A percentile compares a stretch with the other conserved stretches of the same genome.
These are phyloP conservation scores for Dothistroma septosporum DNA, from an alignment of 2,329 filamentous ascomycete genomes.

Conservation along the genomic window DNA sequence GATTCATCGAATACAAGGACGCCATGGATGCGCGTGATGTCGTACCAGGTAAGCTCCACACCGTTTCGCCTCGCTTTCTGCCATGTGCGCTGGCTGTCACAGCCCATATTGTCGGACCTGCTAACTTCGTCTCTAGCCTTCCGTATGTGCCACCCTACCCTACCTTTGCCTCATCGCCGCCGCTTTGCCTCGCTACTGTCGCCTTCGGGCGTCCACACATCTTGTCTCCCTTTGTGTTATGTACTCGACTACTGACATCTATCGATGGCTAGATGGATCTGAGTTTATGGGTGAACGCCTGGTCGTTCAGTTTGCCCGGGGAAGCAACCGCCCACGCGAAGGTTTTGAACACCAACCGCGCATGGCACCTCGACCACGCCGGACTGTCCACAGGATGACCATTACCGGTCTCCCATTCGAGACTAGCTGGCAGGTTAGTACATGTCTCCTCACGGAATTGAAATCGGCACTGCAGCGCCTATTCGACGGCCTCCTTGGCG, in stretches of 20 bases:
- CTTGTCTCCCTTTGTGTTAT: slow-evolving; percentile 15
- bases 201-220: slow-evolving; percentile 16
- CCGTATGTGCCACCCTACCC: slow-evolving; percentile 43
- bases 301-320: slow-evolving; percentile 96
- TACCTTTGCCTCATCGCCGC: slow-evolving; percentile 7
- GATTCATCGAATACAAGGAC: slow-evolving; percentile 99
- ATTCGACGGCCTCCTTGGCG: not conserved
- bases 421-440: slow-evolving; percentile 99
- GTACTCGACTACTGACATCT: slow-evolving; percentile 31
- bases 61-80: slow-evolving; percentile 11
- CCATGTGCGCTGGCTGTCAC: slow-evolving; percentile 12
- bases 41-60: slow-evolving; percentile 73
- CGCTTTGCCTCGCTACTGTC: slow-evolving; percentile 6
- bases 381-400: slow-evolving; percentile 94
- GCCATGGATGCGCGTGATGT: slow-evolving; percentile 97
- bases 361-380: slow-evolving; percentile 74
- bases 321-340: slow-evolving; percentile 63
- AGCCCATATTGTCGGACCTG: slow-evolving; percentile 20
- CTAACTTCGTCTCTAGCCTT: slow-evolving; percentile 44
- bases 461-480: not conserved
- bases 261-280: slow-evolving; percentile 69
- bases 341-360: slow-evolving; percentile 62
- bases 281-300: slow-evolving; percentile 97
- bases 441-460: slow-evolving; percentile 18
- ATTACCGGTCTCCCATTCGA: slow-evolving; percentile 94